Percentiles rank a stretch among this genome's conserved stretches.
Conservation (phyloP, 352 stramenopile species). For the Pythium rhizo-oryzae region DNA sequence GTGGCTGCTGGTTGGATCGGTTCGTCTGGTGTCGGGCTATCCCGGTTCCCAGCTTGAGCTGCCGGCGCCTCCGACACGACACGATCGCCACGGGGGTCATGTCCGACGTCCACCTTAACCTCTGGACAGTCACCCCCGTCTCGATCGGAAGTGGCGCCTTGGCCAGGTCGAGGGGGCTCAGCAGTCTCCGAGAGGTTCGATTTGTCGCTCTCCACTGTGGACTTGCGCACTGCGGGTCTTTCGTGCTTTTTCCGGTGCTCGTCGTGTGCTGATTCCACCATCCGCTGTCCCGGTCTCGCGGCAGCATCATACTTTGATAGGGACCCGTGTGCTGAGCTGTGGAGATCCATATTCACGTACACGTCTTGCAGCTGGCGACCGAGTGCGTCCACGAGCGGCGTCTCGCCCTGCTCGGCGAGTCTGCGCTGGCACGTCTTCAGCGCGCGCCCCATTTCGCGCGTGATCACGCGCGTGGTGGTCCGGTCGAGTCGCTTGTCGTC, state of each 20-base stretch:
- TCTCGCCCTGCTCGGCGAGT: slow-evolving; percentile 31
- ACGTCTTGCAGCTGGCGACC: slow-evolving; percentile 37
- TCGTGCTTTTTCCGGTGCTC: background rate
- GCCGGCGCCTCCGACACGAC: too few relatives aligned
- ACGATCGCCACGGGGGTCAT: too few relatives aligned
- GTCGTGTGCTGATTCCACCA: background rate
- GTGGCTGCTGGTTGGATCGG: too few relatives aligned
- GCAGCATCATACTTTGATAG: background rate
- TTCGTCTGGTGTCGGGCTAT: too few relatives aligned
- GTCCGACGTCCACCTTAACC: too few relatives aligned
- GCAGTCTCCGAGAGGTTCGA: background rate
- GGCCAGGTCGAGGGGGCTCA: too few relatives aligned
- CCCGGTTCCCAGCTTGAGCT: too few relatives aligned
- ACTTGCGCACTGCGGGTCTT: background rate
- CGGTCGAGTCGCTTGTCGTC: slow-evolving; percentile 32
- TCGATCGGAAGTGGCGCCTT: too few relatives aligned
- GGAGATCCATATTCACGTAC: slow-evolving; percentile 43
- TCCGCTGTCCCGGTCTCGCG: background rate
- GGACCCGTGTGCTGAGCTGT: background rate
- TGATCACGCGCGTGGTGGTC: slow-evolving; percentile 32
- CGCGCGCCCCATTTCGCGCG: slow-evolving; percentile 37
- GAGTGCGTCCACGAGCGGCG: slow-evolving; percentile 28
- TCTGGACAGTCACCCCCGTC: too few relatives aligned
- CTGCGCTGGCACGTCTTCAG: slow-evolving; percentile 35
- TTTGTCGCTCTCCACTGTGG: background rate